phyloP scores from a whole-genome alignment of 2,329 filamentous ascomycete species.

The Macrophomina phaseolina region DNA sequence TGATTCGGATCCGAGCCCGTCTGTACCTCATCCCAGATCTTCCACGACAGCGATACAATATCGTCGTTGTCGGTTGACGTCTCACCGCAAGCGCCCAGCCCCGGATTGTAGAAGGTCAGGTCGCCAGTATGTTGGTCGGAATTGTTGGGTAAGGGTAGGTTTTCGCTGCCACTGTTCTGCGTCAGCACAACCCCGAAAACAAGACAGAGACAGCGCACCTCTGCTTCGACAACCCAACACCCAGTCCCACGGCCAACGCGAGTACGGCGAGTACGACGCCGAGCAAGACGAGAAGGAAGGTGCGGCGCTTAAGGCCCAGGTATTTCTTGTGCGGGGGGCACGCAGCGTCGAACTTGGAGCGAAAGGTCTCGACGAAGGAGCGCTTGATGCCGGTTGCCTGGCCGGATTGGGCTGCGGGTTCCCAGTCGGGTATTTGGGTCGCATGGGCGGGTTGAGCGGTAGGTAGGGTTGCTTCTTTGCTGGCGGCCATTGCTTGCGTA shows the following conservation, averaged over 20 bases:
- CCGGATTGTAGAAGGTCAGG: conserved; percentile 71
- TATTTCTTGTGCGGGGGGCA: conserved; percentile 9
- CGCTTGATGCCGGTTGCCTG: neutral
- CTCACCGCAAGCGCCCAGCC: conserved; percentile 72
- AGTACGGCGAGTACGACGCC: conserved; percentile 12
- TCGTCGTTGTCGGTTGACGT: conserved; percentile 60
- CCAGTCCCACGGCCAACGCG: conserved; percentile 15
- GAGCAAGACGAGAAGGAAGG: conserved; percentile 11
- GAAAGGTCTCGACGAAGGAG: conserved; percentile 3
- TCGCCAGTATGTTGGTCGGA: conserved; percentile 56
- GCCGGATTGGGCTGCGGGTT: conserved; percentile 7
- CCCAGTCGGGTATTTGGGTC: conserved; percentile 25
- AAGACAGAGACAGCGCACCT: neutral
- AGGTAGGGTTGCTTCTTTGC: conserved; percentile 7
- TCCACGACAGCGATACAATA: conserved; percentile 70
- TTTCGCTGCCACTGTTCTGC: conserved; percentile 3
- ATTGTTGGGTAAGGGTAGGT: conserved; percentile 21
- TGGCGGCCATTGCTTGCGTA: neutral
- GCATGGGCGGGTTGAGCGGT: neutral
- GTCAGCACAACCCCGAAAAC: neutral
- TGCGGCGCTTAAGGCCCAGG: conserved; percentile 13
- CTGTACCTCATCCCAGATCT: conserved; percentile 67
- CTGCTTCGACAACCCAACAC: conserved; percentile 8
- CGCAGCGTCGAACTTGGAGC: conserved; percentile 11
- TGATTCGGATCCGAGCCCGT: conserved; percentile 59